A percentile compares a stretch with the other conserved stretches of the same genome.
phyloP scores from a whole-genome alignment of 805 yeast genomes.

The Hagleromyces aurorensis region DNA sequence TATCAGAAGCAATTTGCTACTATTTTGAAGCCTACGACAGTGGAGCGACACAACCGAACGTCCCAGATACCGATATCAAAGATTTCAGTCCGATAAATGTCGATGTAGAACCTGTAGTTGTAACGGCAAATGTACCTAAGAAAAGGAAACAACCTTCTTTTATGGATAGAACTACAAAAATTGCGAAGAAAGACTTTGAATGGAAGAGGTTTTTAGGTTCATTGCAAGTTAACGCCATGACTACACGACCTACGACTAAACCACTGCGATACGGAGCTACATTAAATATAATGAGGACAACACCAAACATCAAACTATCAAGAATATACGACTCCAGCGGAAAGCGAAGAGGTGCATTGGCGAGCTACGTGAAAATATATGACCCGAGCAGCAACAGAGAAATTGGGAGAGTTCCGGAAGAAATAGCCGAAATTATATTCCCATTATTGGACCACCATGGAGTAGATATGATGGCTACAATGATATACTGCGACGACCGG shows the following conservation, averaged over 20 bases:
- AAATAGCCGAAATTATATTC: constrained; percentile 53
- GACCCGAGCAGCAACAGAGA: constrained; percentile 38
- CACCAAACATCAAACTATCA: constrained; percentile 23
- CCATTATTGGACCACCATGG: constrained; percentile 50
- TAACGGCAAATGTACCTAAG: constrained; percentile 1
- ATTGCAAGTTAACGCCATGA: constrained; percentile 56
- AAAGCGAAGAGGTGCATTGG: constrained; percentile 18
- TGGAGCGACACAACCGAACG: background rate
- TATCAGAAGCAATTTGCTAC: constrained; percentile 35
- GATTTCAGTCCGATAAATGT: constrained; percentile 1
- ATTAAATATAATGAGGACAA: constrained; percentile 32
- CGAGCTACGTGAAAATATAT: constrained; percentile 30
- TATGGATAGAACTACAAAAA: constrained; percentile 6
- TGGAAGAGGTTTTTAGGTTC: constrained; percentile 52
- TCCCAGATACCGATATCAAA: constrained; percentile 4
- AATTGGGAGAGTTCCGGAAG: constrained; percentile 70
- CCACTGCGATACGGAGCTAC: constrained; percentile 38
- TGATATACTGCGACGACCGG: constrained; percentile 47
- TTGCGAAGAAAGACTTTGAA: constrained; percentile 9
- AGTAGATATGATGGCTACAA: constrained; percentile 47
- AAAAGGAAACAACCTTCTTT: constrained; percentile 5
- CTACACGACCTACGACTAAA: constrained; percentile 54
- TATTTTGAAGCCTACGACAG: constrained; percentile 29
- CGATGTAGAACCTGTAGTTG: background rate
- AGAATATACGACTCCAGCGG: constrained; percentile 20